Base-by-base conservation (phyloP, 2,329 filamentous ascomycete species). In the Trichoderma simmonsii region DNA sequence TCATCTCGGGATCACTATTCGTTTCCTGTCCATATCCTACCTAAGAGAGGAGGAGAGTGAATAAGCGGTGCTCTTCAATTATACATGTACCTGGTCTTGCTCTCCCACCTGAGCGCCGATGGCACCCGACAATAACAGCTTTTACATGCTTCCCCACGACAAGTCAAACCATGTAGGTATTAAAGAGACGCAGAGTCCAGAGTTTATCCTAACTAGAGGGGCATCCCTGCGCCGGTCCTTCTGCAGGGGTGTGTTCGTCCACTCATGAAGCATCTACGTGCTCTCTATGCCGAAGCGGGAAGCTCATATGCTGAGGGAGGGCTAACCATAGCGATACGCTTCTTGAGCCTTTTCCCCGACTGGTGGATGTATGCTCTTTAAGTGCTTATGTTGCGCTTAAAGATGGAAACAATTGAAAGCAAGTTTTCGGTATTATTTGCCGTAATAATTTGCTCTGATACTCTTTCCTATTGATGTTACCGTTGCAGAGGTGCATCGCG, bases 241-340 rank as follows among this genome's bases (percentile, higher is more conserved):
- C 26, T 72, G 30, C 70, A 67, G 14, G 63, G 39, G 36, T 34
- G 6, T 39, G 14, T 26, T 32, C 14, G 24, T 30, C 65, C 65
- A 59, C 18, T 48, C 65, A 48, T n/a, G 43, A 43, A n/a, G 48
- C 43, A 64, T 21, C 51, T 67, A 2, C 32, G 8, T n/a, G 9
- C 54, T 51, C 12, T 59, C 69, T 73, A 71, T 67, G 69, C 69
- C 63, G 21, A 71, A 71, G 62, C 56, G 28, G 69, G 72, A 62
- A 73, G 69, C 69, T 71, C 63, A 15, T 57, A 36, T 43, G n/a
- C 3, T 36, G 59, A 60, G 14, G n/a, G 21, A 30, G 34, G n/a
- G 9, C 71, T 9, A 39, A 39, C 28, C 24, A 39, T 15, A 36
- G 30, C 59, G 66, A 43, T 43, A 64, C 26, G 48, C 56, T 48